phyloP scores from a whole-genome alignment of 371 early-diverging fungal species.

The Conidiobolus incongruus region DNA sequence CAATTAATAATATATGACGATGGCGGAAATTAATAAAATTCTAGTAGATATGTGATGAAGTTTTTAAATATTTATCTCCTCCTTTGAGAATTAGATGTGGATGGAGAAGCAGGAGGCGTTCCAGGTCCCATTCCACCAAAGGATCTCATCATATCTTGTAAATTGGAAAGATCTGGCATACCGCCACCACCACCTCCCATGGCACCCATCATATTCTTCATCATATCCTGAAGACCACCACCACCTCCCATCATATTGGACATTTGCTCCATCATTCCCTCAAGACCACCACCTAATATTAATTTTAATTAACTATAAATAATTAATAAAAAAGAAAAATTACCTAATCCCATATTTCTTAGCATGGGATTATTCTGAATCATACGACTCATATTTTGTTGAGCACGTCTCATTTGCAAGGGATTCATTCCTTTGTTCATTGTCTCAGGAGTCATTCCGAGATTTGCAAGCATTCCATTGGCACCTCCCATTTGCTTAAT shows the following conservation, averaged over 20 bases:
- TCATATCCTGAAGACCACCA: slow-evolving; percentile 14
- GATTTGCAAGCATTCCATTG: slow-evolving; percentile 44
- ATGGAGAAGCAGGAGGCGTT: neutral
- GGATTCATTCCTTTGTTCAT: slow-evolving; percentile 28
- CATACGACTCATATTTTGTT: slow-evolving; percentile 50
- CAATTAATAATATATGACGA: no score
- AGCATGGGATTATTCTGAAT: slow-evolving; percentile 9
- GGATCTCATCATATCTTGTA: neutral
- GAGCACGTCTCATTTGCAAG: slow-evolving; percentile 50
- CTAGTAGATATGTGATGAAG: no score
- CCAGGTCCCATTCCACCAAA: neutral
- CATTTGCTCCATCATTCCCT: slow-evolving; percentile 62
- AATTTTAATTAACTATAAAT: neutral
- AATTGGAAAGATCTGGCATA: no score
- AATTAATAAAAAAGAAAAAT: neutral
- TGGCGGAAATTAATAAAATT: no score
- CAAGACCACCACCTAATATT: slow-evolving; percentile 29
- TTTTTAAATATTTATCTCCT: no score
- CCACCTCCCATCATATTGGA: slow-evolving; percentile 27
- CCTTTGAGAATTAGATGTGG: neutral
- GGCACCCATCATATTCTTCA: slow-evolving; percentile 13
- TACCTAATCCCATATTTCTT: neutral
- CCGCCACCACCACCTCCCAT: slow-evolving; percentile 18
- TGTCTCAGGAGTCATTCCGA: slow-evolving; percentile 19
- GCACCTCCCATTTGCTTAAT: slow-evolving; percentile 95